Percentiles rank a stretch among this genome's conserved stretches.
phyloP scores from a whole-genome alignment of 441 rosid genomes.

The Euphorbia celastroides region DNA sequence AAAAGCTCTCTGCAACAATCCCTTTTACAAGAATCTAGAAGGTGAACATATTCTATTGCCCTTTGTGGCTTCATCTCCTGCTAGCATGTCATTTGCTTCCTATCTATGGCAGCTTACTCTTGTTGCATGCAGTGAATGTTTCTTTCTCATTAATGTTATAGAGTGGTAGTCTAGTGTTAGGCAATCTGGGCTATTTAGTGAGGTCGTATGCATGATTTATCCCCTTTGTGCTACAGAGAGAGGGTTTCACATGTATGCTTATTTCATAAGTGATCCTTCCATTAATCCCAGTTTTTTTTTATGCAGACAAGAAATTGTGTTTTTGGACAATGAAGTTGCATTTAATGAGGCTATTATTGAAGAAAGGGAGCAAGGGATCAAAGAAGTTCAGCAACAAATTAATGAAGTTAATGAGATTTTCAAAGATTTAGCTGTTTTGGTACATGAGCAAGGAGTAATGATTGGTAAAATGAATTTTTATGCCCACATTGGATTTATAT shows the following conservation, averaged over 20 bases:
- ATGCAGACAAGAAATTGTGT: conserved; percentile 72
- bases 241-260: conserved; percentile 5
- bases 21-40: conserved; percentile 51
- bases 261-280: not conserved
- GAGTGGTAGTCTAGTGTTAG: not conserved
- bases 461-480: conserved; percentile 40
- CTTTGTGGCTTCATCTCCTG: conserved; percentile 1
- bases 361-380: conserved; percentile 90
- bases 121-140: not conserved
- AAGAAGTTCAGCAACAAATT: conserved; percentile 80
- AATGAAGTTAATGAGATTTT: conserved; percentile 89
- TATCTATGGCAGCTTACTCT: not conserved
- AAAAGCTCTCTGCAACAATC: conserved; percentile 38
- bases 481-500: not conserved
- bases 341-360: conserved; percentile 88
- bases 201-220: not conserved
- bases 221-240: not conserved
- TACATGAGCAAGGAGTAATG: conserved; percentile 88
- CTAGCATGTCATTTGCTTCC: not conserved
- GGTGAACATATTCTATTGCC: conserved; percentile 26
- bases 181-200: not conserved
- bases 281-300: not conserved
- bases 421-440: conserved; percentile 85
- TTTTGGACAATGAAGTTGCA: conserved; percentile 78
- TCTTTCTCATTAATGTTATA: not conserved